phyloP scores from a whole-genome alignment of 2,329 filamentous ascomycete genomes.

The Venturia pyrina region DNA sequence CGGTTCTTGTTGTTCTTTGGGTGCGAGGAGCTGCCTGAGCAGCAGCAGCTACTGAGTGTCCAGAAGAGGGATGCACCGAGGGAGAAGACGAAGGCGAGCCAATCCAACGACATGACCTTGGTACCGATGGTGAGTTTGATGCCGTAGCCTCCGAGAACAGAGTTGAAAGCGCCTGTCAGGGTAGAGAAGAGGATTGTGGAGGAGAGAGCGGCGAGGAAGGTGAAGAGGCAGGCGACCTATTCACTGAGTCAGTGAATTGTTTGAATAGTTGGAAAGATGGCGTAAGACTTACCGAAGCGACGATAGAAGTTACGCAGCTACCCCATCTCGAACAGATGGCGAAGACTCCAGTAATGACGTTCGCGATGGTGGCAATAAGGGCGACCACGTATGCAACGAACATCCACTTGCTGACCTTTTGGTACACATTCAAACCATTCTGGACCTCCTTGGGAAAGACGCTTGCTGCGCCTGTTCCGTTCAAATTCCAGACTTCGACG shows the following conservation, averaged over 20 bases:
- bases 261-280: slow-evolving; percentile 21
- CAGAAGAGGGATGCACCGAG: slow-evolving; percentile 76
- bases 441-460: slow-evolving; percentile 56
- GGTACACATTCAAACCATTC: slow-evolving; percentile 62
- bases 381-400: slow-evolving; percentile 71
- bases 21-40: slow-evolving; percentile 53
- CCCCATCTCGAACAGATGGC: slow-evolving; percentile 75
- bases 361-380: slow-evolving; percentile 56
- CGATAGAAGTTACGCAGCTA: slow-evolving; percentile 70
- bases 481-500: slow-evolving; percentile 55
- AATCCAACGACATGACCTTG: slow-evolving; percentile 60
- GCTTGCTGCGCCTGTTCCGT: slow-evolving; percentile 40
- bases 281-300: slow-evolving; percentile 51
- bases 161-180: slow-evolving; percentile 59
- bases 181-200: slow-evolving; percentile 64
- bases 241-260: not conserved
- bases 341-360: slow-evolving; percentile 70
- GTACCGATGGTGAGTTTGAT: slow-evolving; percentile 58
- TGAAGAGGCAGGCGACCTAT: slow-evolving; percentile 44
- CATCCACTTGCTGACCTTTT: slow-evolving; percentile 68
- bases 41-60: slow-evolving; percentile 87
- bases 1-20: slow-evolving; percentile 16
- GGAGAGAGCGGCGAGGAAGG: slow-evolving; percentile 57
- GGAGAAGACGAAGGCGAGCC: slow-evolving; percentile 72
- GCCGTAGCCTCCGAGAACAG: slow-evolving; percentile 59